Base-by-base conservation (phyloP, 2,329 filamentous ascomycete genomes). In the Exophiala sideris region DNA sequence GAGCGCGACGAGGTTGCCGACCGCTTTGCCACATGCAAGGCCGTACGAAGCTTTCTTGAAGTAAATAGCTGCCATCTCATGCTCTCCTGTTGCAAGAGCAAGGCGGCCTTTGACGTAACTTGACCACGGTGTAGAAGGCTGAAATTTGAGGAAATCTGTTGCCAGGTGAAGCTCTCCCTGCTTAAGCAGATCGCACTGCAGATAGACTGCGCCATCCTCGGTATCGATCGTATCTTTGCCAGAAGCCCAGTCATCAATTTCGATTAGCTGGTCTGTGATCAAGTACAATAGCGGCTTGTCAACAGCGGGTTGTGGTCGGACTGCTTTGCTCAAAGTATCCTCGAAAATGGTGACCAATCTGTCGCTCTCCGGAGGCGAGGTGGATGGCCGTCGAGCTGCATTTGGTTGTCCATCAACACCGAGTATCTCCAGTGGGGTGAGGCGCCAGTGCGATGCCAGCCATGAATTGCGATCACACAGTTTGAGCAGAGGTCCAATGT, bases 81-180 rank as follows among this genome's bases (percentile, higher is more conserved):
- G 85, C 65, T 95, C 87, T 50, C 86, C 86, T 59, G 86, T 80
- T 4, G 85, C 83, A 33, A 97, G 76, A 61, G 83, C 81, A 45
- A 95, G 79, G 29, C 94, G 85, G 2, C 88, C 94, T 69, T 91
- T 89, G 3, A 97, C 80, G 67, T 99, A 99, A 5, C 75, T 79
- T 11, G 80, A 75, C 84, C 83, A 87, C 29, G 78, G 73, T 1
- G 76, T 79, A 42, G 73, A 74, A 6, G 79, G 74, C 49, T 85
- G 62, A 78, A 88, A 75, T 74, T 85, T 77, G 79, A 91, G 59
- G 79, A 87, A 87, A 55, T 85, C 79, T 53, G 74, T 73, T 7
- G 84, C 84, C 24, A 85, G 71, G 6, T 88, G 82, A 41, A 88
- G 82, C 46, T 85, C 81, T 66, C 85, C 85, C 61, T 84, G 81